Conservation (phyloP, 2,329 filamentous ascomycete species). For the Pseudovirgaria hyperparasitica region DNA sequence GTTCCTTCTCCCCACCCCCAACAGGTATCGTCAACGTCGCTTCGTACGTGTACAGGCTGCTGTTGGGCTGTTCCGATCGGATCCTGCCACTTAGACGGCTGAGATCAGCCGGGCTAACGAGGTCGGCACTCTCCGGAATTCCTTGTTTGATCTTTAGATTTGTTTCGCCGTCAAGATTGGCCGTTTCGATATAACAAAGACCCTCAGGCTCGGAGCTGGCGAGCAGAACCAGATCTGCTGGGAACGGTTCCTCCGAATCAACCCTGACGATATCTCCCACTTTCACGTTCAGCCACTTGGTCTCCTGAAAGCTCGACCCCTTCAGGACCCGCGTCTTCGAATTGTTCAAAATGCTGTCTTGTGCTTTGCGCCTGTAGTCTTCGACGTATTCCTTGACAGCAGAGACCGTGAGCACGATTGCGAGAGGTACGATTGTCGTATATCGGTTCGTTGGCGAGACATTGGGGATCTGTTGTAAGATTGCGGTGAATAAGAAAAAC, state of each 20-base stretch:
- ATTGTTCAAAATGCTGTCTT: slow-evolving; percentile 76
- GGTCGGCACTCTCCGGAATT: slow-evolving; percentile 75
- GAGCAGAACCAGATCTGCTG: slow-evolving; percentile 81
- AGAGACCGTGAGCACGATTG: slow-evolving; percentile 84
- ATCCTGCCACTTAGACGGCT: slow-evolving; percentile 75
- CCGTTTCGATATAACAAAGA: slow-evolving; percentile 96
- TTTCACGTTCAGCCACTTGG: slow-evolving; percentile 85
- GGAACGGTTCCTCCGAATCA: slow-evolving; percentile 89
- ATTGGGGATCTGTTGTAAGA: slow-evolving; percentile 85
- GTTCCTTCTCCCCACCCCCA: slow-evolving; percentile 84
- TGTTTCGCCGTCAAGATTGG: slow-evolving; percentile 93
- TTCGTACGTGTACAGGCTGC: slow-evolving; percentile 96
- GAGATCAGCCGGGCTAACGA: slow-evolving; percentile 79
- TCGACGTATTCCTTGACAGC: slow-evolving; percentile 90
- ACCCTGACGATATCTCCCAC: slow-evolving; percentile 90
- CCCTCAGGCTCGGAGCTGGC: slow-evolving; percentile 96
- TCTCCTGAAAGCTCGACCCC: slow-evolving; percentile 72
- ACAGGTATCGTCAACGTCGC: slow-evolving; percentile 84
- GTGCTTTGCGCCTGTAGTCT: slow-evolving; percentile 78
- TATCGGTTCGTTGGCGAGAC: slow-evolving; percentile 92
- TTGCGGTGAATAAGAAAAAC: slow-evolving; percentile 97
- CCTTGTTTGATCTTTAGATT: slow-evolving; percentile 99
- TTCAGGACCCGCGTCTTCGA: slow-evolving; percentile 73
- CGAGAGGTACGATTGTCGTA: slow-evolving; percentile 90
- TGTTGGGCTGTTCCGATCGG: slow-evolving; percentile 94